Conservation (phyloP, 768 basidiomycete species). For the Psilocybe cubensis region DNA sequence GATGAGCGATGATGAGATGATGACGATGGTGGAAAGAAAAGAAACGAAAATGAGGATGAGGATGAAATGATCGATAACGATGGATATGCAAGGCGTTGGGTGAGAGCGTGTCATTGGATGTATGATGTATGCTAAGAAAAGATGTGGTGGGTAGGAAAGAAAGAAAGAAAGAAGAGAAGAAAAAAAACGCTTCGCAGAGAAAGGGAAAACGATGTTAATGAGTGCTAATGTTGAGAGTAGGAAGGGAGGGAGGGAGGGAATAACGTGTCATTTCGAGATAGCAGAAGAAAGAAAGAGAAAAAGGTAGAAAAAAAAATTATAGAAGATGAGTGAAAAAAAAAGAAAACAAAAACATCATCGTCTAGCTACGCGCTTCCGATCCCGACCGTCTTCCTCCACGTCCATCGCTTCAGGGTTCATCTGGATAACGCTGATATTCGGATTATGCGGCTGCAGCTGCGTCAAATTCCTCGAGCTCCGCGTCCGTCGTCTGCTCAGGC, state of each 20-base stretch:
- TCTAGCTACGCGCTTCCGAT: constrained; percentile 74
- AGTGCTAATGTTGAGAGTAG: too few relatives aligned
- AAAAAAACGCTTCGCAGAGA: constrained; percentile 1
- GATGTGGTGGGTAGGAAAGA: neutral
- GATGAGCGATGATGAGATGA: neutral
- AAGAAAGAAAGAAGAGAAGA: constrained; percentile 7
- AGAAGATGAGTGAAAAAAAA: neutral
- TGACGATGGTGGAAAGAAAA: neutral
- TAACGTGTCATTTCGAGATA: constrained; percentile 8
- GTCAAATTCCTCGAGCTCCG: constrained; percentile 46
- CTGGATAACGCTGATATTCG: constrained; percentile 40
- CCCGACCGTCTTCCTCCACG: constrained; percentile 75
- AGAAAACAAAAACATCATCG: constrained; percentile 40
- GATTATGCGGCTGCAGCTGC: constrained; percentile 40
- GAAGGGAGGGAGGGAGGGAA: too few relatives aligned
- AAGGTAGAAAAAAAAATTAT: neutral
- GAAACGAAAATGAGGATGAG: too few relatives aligned
- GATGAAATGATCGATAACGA: constrained; percentile 1
- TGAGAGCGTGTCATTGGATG: neutral
- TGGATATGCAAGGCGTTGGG: too few relatives aligned
- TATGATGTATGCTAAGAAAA: constrained; percentile 3
- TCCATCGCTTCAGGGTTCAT: constrained; percentile 61
- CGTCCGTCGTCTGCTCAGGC: constrained; percentile 53
- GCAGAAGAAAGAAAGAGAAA: constrained; percentile 1
- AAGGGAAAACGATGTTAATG: too few relatives aligned